phyloP scores from a whole-genome alignment of 306 rosid genomes.

The Medicago ruthenica region DNA sequence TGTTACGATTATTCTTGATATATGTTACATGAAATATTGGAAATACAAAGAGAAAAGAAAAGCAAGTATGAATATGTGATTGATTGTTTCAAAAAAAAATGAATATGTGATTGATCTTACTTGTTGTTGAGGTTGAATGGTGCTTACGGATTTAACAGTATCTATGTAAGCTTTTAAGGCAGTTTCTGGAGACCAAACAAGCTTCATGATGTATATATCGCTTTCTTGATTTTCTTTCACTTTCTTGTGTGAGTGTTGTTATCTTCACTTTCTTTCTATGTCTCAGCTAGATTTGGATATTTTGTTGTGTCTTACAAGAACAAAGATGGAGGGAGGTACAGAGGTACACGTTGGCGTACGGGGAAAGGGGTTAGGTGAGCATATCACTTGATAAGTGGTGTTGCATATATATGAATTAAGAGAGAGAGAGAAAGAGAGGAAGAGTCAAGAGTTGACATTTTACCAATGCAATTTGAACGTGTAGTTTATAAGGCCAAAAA shows the following conservation, averaged over 20 bases:
- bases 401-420: not conserved
- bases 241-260: not conserved
- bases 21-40: no score
- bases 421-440: not conserved
- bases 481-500: not conserved
- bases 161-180: constrained; percentile 81
- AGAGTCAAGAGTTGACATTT: constrained; percentile 53
- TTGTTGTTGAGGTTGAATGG: not conserved
- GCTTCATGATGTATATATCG: constrained; percentile 68
- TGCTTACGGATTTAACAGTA: constrained; percentile 79
- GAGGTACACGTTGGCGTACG: constrained; percentile 43
- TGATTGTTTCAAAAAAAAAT: no score
- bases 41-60: not conserved
- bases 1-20: no score
- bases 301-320: not conserved
- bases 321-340: not conserved
- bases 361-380: constrained; percentile 16
- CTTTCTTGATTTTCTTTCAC: not conserved
- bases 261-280: constrained; percentile 6
- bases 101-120: not conserved
- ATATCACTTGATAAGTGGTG: not conserved
- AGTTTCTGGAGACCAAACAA: constrained; percentile 88
- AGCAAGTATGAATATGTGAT: not conserved
- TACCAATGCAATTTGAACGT: not conserved
- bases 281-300: not conserved